Evolutionary conservation across 257 asterid genomes (phyloP).

Genomic region (Rhazya stricta): DNA sequence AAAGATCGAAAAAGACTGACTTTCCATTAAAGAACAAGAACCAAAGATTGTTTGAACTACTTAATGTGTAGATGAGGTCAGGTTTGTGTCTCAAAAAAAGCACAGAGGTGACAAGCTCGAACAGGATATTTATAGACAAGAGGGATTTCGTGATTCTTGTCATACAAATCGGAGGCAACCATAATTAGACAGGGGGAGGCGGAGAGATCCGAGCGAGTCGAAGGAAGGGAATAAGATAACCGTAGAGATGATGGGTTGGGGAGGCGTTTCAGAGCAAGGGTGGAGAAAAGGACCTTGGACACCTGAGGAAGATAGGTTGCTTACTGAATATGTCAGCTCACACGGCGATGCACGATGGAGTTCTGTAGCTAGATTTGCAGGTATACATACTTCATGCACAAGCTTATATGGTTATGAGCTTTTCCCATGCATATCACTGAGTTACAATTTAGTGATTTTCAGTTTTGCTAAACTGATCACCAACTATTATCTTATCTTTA

Average conservation of each 20-base stretch:
- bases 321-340: conserved; percentile 28
- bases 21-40: conserved; percentile 22
- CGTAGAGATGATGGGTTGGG: background rate
- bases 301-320: conserved; percentile 39
- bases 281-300: conserved; percentile 50
- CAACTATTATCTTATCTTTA: background rate
- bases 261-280: conserved; percentile 21
- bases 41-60: conserved; percentile 5
- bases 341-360: conserved; percentile 49
- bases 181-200: too few relatives aligned
- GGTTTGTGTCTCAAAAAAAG: conserved; percentile 17
- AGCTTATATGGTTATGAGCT: background rate
- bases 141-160: conserved; percentile 24
- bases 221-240: background rate
- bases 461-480: background rate
- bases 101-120: conserved; percentile 25
- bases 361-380: conserved; percentile 34
- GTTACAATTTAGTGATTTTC: too few relatives aligned
- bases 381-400: conserved; percentile 11
- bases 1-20: conserved; percentile 15
- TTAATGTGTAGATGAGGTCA: conserved; percentile 27
- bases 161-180: conserved; percentile 34
- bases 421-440: background rate
- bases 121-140: conserved; percentile 19
- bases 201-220: too few relatives aligned